Evolutionary conservation across 2,329 filamentous ascomycete genomes (phyloP), one percentile per base, ranked within the genome.

Genomic region (Fusarium pseudocircinatum): DNA sequence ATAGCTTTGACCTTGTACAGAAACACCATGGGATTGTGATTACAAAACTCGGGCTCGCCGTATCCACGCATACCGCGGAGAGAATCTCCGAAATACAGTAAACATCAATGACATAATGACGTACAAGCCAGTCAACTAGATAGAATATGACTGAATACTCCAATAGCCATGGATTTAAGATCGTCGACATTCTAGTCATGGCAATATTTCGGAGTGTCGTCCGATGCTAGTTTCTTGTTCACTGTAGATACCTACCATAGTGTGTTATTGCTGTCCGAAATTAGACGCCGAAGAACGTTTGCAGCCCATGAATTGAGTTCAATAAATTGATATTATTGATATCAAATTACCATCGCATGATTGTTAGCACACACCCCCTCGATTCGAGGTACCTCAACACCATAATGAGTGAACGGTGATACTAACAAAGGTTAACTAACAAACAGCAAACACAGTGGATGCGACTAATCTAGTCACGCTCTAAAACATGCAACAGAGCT

Each of bases 341-440:
- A 20, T 20, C 2, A 9, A 7, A n/a, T 20, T 22, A n/a, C 8
- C 20, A 36, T 34, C 34, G 18, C 15, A 28, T 30, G 13, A 36
- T 8, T 6, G 24, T 20, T 6, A 18, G 24, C 6, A 36, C n/a
- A 34, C 24, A 32, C 43, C 8, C n/a, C 4, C 8, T 20, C 24
- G 18, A 34, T 34, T 24, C 8, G 42, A 43, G n/a, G 36, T 50
- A 43, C 36, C 49, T 66, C 57, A 62, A 66, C 63, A 62, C 42
- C 49, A 66, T 5, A 39, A 32, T 15, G 20, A 56, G 37, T 24
- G 4, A 28, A 30, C 18, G 36, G 63, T 9, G 28, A 66, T 47
- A 30, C 58, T 43, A n/a, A 22, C 30, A 46, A 16, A 53, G 32
- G 49, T 37, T 22, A 37, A 37, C 49, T 37, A 53, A 20, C 54